A percentile compares a stretch with the other conserved stretches of the same genome.
Evolutionary conservation across 2,329 filamentous ascomycete genomes (phyloP).

Genomic region (Lecanicillium sp.): DNA sequence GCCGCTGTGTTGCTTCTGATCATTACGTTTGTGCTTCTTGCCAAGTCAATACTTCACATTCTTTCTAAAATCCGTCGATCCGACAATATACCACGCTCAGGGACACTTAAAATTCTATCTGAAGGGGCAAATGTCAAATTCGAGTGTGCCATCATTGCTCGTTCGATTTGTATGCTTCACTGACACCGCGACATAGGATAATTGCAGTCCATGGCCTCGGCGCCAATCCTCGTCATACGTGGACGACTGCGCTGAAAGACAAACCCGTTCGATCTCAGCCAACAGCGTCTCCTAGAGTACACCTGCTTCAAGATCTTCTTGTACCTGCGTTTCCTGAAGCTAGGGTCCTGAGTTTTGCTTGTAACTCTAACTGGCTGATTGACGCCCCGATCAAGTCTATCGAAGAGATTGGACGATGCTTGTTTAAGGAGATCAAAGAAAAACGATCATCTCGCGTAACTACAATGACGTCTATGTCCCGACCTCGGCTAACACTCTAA

Average conservation of each 20-base stretch:
- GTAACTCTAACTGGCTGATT: slow-evolving; percentile 15
- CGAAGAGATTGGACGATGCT: slow-evolving; percentile 10
- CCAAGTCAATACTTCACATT: neutral
- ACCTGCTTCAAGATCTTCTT: slow-evolving; percentile 12
- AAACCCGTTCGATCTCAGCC: neutral
- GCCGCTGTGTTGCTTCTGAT: neutral
- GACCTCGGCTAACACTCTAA: neutral
- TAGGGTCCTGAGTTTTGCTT: slow-evolving; percentile 12
- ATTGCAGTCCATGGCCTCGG: slow-evolving; percentile 14
- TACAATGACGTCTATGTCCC: neutral
- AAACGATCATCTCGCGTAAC: neutral
- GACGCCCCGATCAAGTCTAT: slow-evolving; percentile 12
- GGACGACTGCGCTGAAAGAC: slow-evolving; percentile 3
- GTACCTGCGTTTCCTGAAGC: slow-evolving; percentile 12
- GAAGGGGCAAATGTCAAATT: neutral
- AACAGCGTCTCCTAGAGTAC: neutral
- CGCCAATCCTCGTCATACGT: slow-evolving; percentile 12
- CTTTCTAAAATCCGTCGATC: neutral
- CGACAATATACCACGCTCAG: neutral
- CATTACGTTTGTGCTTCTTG: neutral
- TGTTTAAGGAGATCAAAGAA: slow-evolving; percentile 7
- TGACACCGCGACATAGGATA: slow-evolving; percentile 9
- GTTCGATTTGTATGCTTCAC: neutral
- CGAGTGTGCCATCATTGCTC: neutral
- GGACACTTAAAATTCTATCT: neutral